phyloP scores from a whole-genome alignment of 2,329 filamentous ascomycete species.

The Fusarium verrucosum region DNA sequence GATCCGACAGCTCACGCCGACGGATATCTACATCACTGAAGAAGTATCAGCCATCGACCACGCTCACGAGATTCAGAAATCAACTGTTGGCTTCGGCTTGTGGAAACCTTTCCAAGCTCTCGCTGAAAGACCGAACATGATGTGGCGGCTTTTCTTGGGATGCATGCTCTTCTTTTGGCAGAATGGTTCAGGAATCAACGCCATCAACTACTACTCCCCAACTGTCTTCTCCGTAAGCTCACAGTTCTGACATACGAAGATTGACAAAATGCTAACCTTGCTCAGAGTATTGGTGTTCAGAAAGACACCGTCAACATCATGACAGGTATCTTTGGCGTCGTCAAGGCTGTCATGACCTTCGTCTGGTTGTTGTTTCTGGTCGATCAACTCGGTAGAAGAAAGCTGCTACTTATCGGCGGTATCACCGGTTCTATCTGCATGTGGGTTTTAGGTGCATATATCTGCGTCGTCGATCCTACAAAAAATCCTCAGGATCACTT shows the following conservation, averaged over 20 bases:
- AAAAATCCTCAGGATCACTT: slow-evolving; percentile 46
- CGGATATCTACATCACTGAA: slow-evolving; percentile 55
- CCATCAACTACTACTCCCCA: slow-evolving; percentile 40
- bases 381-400: slow-evolving; percentile 58
- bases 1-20: slow-evolving; percentile 59
- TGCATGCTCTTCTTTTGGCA: slow-evolving; percentile 74
- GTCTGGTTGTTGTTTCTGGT: slow-evolving; percentile 72
- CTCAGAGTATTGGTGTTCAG: slow-evolving; percentile 16
- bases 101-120: slow-evolving; percentile 39
- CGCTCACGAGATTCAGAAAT: slow-evolving; percentile 64
- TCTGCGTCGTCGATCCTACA: slow-evolving; percentile 54
- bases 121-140: slow-evolving; percentile 53
- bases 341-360: slow-evolving; percentile 71
- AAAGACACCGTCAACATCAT: slow-evolving; percentile 55
- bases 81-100: slow-evolving; percentile 63
- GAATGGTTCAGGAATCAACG: slow-evolving; percentile 64
- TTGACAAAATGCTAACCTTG: not conserved
- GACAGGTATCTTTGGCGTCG: slow-evolving; percentile 73
- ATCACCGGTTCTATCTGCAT: slow-evolving; percentile 67
- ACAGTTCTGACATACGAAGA: fast-evolving
- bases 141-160: slow-evolving; percentile 70
- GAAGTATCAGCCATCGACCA: slow-evolving; percentile 35
- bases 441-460: slow-evolving; percentile 68
- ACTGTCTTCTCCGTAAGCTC: slow-evolving; percentile 33
- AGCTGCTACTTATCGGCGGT: slow-evolving; percentile 68